Evolutionary conservation across 2,329 filamentous ascomycete species (phyloP), one percentile per base, ranked within the genome.

Genomic region (Exophiala sp.): DNA sequence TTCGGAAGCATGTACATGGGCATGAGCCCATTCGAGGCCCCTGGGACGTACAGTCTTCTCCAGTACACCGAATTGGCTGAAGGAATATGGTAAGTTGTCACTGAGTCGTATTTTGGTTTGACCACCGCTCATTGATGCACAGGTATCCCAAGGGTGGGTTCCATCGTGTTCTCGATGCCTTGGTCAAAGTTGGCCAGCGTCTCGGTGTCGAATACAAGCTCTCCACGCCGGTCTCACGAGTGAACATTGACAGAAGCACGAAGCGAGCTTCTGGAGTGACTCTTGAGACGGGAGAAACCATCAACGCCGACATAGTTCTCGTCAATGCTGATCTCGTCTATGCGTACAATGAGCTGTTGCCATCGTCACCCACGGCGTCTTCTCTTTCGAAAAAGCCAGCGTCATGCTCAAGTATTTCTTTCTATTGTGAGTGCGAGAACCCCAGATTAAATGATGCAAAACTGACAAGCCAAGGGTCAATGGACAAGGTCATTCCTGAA

Each of bases 1-100:
- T 88, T 88, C 66, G 83, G 80, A 18, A 87, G 82, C 59, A 89
- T 88, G 85, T 88, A 89, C 62, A 85, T 88, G 81, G 85, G 85
- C 0, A 88, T 88, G 85, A 82, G 76, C 47, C 85, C 85, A 0
- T 88, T 85, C 62, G 82, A 86, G 62, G 84, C 85, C 0, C 85
- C 85, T 0, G 83, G 81, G 2, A 88, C 85, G 1, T 88, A 88
- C 67, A 82, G 77, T 42, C 65, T 88, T 52, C 69, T 88, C 44
- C 85, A 88, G 66, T 88, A 88, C 64, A 85, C 85, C 0, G 85
- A 88, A 68, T 68, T 87, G 24, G 81, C 82, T 0, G 83, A 89
- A 68, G 85, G 85, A 0, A 86, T 89, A 37, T 85, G 83, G 80
- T 88, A 86, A 67, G 52, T 58, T 21, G 6, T 22, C 16, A 21